Evolutionary conservation across 1,139 yeast species (phyloP).

Genomic region (Yamadazyma aaseri): DNA sequence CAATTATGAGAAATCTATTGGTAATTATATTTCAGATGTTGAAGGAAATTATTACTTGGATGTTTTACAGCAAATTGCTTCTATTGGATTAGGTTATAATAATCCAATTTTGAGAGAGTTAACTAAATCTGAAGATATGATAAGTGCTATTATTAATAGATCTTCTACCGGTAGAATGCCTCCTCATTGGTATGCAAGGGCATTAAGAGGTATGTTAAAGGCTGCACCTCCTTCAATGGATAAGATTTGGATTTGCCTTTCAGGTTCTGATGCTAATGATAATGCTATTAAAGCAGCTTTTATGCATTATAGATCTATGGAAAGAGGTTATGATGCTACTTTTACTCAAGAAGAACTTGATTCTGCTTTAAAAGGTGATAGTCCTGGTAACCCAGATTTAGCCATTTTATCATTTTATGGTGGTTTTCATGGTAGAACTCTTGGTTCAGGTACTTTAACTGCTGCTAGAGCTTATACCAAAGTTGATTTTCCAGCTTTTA

Average conservation of each 20-base stretch:
- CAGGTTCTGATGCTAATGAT: conserved; percentile 82
- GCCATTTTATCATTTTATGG: conserved; percentile 68
- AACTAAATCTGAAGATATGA: conserved; percentile 64
- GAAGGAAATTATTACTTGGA: conserved; percentile 71
- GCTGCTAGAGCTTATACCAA: conserved; percentile 80
- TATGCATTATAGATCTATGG: conserved; percentile 63
- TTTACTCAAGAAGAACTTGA: conserved; percentile 57
- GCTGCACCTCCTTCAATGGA: conserved; percentile 63
- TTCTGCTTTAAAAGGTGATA: conserved; percentile 60
- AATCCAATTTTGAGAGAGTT: conserved; percentile 64
- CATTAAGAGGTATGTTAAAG: conserved; percentile 49
- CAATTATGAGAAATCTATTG: conserved; percentile 65
- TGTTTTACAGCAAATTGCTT: conserved; percentile 75
- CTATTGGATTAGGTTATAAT: conserved; percentile 78
- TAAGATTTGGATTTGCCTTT: conserved; percentile 66
- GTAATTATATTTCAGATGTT: conserved; percentile 70
- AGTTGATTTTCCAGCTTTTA: conserved; percentile 77
- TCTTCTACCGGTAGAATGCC: conserved; percentile 82
- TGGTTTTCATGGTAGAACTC: conserved; percentile 78
- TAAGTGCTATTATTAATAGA: conserved; percentile 67
- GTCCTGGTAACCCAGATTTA: conserved; percentile 72
- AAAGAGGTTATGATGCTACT: conserved; percentile 48
- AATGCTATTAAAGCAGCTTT: conserved; percentile 81
- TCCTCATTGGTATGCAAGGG: conserved; percentile 55
- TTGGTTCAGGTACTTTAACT: conserved; percentile 74